Conservation (phyloP, 768 basidiomycete genomes). For the Serendipita sp. region DNA sequence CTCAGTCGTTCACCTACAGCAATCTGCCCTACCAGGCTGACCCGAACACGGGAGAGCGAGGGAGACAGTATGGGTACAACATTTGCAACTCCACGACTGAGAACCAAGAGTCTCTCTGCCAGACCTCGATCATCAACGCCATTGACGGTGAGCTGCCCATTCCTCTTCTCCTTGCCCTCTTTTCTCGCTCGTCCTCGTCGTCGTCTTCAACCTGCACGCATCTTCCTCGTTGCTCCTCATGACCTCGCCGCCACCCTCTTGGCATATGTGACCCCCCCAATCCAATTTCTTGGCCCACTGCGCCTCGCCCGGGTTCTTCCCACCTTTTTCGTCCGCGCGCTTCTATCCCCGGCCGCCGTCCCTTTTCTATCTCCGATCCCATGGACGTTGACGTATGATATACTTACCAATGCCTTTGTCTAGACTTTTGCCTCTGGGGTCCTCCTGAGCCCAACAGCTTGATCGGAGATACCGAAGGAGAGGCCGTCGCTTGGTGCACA, state of each 20-base stretch:
- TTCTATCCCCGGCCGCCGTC: too few species aligned
- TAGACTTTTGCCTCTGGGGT: conserved; percentile 16
- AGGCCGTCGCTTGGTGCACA: conserved; percentile 25
- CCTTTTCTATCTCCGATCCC: too few species aligned
- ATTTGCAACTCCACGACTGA: conserved; percentile 50
- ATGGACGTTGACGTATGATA: too few species aligned
- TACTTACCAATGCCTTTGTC: too few species aligned
- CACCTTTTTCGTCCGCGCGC: too few species aligned
- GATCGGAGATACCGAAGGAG: conserved; percentile 22
- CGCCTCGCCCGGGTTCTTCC: too few species aligned
- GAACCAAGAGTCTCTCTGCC: conserved; percentile 45
- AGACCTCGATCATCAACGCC: conserved; percentile 51
- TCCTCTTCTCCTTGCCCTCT: too few species aligned
- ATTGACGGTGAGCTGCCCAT: conserved; percentile 18
- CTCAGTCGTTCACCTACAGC: not conserved
- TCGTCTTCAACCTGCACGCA: not conserved
- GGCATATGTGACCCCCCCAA: not conserved
- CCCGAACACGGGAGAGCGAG: conserved; percentile 27
- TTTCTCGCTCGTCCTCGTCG: not conserved
- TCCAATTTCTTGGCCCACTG: not conserved
- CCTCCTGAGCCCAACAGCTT: conserved; percentile 12
- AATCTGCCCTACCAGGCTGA: conserved; percentile 18
- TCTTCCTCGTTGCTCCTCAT: not conserved
- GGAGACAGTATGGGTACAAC: conserved; percentile 49
- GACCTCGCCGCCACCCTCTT: not conserved